phyloP scores from a whole-genome alignment of 2,329 filamentous ascomycete species.

The Arthrobotrys sinensis region DNA sequence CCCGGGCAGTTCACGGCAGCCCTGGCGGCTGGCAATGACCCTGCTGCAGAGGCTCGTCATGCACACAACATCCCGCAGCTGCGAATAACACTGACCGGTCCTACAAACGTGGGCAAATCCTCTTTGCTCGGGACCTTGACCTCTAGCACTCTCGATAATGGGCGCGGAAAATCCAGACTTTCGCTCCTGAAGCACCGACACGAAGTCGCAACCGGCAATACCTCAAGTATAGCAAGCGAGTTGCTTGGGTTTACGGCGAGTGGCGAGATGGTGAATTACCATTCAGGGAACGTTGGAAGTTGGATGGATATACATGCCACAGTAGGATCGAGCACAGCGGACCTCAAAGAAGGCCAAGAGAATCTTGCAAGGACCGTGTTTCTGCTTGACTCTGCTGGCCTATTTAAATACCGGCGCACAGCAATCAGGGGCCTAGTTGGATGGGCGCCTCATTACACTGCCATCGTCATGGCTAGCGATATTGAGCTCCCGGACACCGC shows the following conservation, averaged over 20 bases:
- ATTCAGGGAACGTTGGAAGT: constrained; percentile 86
- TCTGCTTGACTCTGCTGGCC: constrained; percentile 91
- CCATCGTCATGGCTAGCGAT: constrained; percentile 88
- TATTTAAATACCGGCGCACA: constrained; percentile 89
- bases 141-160: constrained; percentile 90
- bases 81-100: constrained; percentile 87
- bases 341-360: constrained; percentile 48
- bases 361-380: constrained; percentile 83
- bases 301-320: constrained; percentile 95
- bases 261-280: constrained; percentile 81
- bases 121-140: constrained; percentile 89
- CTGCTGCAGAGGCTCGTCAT: constrained; percentile 27
- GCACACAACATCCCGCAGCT: constrained; percentile 75
- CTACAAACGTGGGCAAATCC: constrained; percentile 93
- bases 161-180: constrained; percentile 87
- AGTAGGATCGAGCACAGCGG: constrained; percentile 69
- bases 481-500: constrained; percentile 79
- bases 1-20: constrained; percentile 74
- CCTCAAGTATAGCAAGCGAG: constrained; percentile 94
- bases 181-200: constrained; percentile 93
- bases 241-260: constrained; percentile 83
- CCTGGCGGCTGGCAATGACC: constrained; percentile 7
- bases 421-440: constrained; percentile 91
- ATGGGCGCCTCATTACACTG: constrained; percentile 94
- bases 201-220: constrained; percentile 91